Evolutionary conservation across 106 monocot genomes (phyloP).

Genomic region (Dioscorea dumetorum): DNA sequence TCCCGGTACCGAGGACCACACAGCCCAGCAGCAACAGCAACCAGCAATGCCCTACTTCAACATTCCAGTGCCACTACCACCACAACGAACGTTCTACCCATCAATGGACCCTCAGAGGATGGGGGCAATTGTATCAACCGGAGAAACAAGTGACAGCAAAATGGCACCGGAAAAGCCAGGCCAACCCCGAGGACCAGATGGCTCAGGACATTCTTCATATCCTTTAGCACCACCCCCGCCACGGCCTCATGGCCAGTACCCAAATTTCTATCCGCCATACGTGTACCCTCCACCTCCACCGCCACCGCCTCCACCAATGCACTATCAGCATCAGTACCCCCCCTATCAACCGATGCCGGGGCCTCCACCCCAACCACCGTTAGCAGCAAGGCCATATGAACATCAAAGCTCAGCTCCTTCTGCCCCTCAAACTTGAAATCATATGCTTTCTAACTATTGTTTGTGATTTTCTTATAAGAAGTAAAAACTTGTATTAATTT

Average conservation of each 20-base stretch:
- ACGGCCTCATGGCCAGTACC: slow-evolving; percentile 48
- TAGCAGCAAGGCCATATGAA: slow-evolving; percentile 21
- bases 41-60: slow-evolving; percentile 57
- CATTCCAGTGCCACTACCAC: slow-evolving; percentile 48
- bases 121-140: slow-evolving; percentile 67
- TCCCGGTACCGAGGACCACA: slow-evolving; percentile 37
- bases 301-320: slow-evolving; percentile 33
- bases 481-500: too few species aligned
- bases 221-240: slow-evolving; percentile 21
- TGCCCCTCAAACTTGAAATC: slow-evolving; percentile 24
- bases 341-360: slow-evolving; percentile 36
- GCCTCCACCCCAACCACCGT: slow-evolving; percentile 30
- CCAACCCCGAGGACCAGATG: slow-evolving; percentile 20
- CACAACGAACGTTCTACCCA: slow-evolving; percentile 65
- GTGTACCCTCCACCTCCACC: slow-evolving; percentile 57
- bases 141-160: slow-evolving; percentile 40
- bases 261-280: slow-evolving; percentile 58
- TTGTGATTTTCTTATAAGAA: too few species aligned
- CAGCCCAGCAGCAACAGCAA: slow-evolving; percentile 15
- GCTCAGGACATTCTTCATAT: slow-evolving; percentile 19
- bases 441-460: neutral
- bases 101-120: slow-evolving; percentile 99
- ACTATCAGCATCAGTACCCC: slow-evolving; percentile 47
- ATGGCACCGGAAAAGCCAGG: slow-evolving; percentile 23
- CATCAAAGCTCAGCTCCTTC: slow-evolving; percentile 15